Evolutionary conservation across 371 early-diverging fungal genomes (phyloP).

Genomic region (Funneliformis caledonium): DNA sequence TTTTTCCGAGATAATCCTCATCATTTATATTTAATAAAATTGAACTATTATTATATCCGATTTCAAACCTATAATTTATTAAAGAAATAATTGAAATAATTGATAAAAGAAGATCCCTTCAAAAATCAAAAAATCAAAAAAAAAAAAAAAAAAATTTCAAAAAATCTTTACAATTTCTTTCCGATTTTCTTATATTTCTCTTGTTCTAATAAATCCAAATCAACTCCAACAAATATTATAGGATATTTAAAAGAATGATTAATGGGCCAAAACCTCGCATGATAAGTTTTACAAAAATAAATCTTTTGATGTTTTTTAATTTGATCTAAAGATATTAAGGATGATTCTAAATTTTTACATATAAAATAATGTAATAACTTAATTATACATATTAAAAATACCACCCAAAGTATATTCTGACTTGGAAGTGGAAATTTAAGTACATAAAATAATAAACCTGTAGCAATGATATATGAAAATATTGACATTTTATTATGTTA

Average conservation of each 20-base stretch:
- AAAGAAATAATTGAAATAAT: no score
- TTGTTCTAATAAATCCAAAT: constrained; percentile 46
- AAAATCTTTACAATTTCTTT: neutral
- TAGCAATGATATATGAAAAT: neutral
- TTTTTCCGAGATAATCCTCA: constrained; percentile 42
- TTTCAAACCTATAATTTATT: constrained; percentile 21
- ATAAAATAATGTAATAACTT: constrained; percentile 2
- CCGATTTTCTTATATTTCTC: neutral
- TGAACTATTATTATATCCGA: constrained; percentile 48
- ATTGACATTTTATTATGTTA: neutral
- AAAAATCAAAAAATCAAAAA: no score
- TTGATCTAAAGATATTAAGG: neutral
- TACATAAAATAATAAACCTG: neutral
- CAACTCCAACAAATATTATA: constrained; percentile 53
- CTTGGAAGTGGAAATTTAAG: no score
- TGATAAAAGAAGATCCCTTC: no score
- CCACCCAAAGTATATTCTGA: neutral
- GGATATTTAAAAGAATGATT: constrained; percentile 54
- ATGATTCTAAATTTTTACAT: neutral
- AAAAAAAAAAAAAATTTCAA: neutral
- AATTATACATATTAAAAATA: neutral
- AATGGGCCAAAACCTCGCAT: constrained; percentile 52
- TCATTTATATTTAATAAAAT: constrained; percentile 40
- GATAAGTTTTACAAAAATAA: constrained; percentile 47
- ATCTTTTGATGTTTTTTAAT: constrained; percentile 20